phyloP scores from a whole-genome alignment of 306 rosid genomes.

The Cicer judaicum region DNA sequence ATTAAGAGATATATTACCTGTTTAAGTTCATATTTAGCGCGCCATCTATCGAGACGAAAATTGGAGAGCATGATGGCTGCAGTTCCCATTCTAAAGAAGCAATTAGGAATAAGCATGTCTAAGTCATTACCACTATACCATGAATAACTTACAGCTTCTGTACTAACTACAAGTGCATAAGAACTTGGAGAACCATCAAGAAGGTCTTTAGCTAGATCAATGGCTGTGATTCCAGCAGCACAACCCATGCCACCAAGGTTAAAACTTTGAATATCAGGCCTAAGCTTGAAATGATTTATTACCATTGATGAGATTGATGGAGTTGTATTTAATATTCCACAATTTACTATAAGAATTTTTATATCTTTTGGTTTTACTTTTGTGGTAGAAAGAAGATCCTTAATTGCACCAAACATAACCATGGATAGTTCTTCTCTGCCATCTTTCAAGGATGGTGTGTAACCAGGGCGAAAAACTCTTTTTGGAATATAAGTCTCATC shows the following conservation, averaged over 20 bases:
- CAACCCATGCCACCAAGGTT: slow-evolving; percentile 83
- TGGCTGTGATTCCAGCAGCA: slow-evolving; percentile 71
- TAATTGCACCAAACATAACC: slow-evolving; percentile 67
- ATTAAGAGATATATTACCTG: slow-evolving; percentile 48
- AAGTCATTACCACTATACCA: slow-evolving; percentile 65
- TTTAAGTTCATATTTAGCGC: slow-evolving; percentile 67
- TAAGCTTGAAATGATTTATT: slow-evolving; percentile 65
- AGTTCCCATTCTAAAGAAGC: slow-evolving; percentile 80
- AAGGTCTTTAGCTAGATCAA: slow-evolving; percentile 74
- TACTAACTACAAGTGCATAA: slow-evolving; percentile 73
- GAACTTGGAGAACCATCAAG: slow-evolving; percentile 56
- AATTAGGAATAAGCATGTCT: slow-evolving; percentile 67
- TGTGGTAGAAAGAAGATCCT: slow-evolving; percentile 56
- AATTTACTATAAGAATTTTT: slow-evolving; percentile 60
- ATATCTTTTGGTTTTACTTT: slow-evolving; percentile 52
- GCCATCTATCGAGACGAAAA: slow-evolving; percentile 60
- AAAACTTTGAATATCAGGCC: slow-evolving; percentile 64
- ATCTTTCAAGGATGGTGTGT: slow-evolving; percentile 47
- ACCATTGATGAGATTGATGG: slow-evolving; percentile 71
- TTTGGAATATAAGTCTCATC: slow-evolving; percentile 63
- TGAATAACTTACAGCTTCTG: slow-evolving; percentile 62
- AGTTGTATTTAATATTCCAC: slow-evolving; percentile 63
- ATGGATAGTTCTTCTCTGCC: slow-evolving; percentile 62
- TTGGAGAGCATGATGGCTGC: slow-evolving; percentile 66
- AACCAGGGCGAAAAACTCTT: slow-evolving; percentile 49